Base-by-base conservation (phyloP, 192 early-diverging fungal species). In the Rhizophagus clarus region DNA sequence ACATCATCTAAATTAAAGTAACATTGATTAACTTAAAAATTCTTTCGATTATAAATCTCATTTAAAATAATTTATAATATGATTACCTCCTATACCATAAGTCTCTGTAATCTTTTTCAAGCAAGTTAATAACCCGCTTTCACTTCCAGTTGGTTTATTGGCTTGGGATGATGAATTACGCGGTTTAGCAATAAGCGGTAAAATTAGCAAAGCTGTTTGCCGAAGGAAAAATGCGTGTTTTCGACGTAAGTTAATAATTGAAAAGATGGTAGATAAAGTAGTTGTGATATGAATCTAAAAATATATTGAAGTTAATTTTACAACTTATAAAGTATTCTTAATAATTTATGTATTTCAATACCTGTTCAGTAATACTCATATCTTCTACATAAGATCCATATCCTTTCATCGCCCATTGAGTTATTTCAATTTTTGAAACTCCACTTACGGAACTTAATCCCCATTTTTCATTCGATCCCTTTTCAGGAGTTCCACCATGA, bases 171-270 rank as follows among this genome's bases (percentile, higher is more conserved):
- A 63, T 51, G 82, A 42, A 81, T 83, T 70, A 56, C 87, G 82
- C 11, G 84, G 79, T 47, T 85, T 82, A 28, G 82, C 79, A 40
- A 87, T 26, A 11, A 87, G 70, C 11, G 86, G 86, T 61, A 83
- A 62, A 77, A 85, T 85, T 79, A 87, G 82, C 6, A 82, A 83
- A 12, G 83, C 79, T 22, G 88, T 90, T 82, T 92, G 89, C 10
- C 92, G 86, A 74, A 94, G 82, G 72, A 91, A 93, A 81, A 94
- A 93, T 1, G 91, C 90, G 72, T 94, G 91, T 78, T 94, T 94
- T 34, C 91, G 73, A 28, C 83, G 63, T 56, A 86, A 87, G 61
- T 90, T 90, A 42, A 94, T 86, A 15, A 81, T 82, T 4, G 87
- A 87, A 67, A 90, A 91, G 32, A 93, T 82, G 8, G 90, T 81